These are phyloP conservation scores for Dactylellina sp. DNA, from an alignment of 2,329 filamentous ascomycete species.

Conservation along the genomic window DNA sequence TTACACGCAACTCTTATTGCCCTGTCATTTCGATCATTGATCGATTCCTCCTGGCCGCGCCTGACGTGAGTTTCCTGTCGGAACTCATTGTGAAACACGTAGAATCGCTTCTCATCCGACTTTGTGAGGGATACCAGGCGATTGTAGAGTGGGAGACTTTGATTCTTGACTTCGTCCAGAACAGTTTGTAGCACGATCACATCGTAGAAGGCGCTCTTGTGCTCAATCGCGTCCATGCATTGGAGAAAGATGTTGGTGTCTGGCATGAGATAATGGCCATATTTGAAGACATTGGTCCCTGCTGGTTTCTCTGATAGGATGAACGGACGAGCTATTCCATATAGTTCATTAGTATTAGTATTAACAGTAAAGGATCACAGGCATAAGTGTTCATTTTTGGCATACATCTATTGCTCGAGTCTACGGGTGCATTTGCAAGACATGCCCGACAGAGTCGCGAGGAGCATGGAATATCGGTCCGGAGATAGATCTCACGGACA, in stretches of 20 bases:
- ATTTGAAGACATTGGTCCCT: conserved; percentile 81
- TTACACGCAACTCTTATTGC: conserved; percentile 85
- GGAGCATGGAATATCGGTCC: conserved; percentile 97
- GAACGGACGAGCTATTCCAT: conserved; percentile 76
- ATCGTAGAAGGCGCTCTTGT: conserved; percentile 90
- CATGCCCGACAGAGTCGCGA: conserved; percentile 87
- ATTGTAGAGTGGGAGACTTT: conserved; percentile 94
- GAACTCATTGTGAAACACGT: conserved; percentile 99
- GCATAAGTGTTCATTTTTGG: too few relatives aligned
- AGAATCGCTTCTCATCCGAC: conserved; percentile 96
- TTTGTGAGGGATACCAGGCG: conserved; percentile 89
- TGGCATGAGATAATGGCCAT: conserved; percentile 92
- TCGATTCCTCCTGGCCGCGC: conserved; percentile 80
- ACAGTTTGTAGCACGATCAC: conserved; percentile 97
- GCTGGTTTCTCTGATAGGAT: conserved; percentile 89
- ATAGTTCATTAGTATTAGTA: background rate
- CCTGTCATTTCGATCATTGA: conserved; percentile 96
- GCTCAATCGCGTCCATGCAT: conserved; percentile 97
- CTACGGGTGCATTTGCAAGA: conserved; percentile 77
- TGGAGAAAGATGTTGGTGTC: conserved; percentile 96
- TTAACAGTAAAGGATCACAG: too few relatives aligned
- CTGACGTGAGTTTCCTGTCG: conserved; percentile 87
- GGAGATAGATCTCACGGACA: conserved; percentile 92
- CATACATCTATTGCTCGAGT: conserved; percentile 80
- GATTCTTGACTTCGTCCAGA: conserved; percentile 92